A percentile compares a stretch with the other conserved stretches of the same genome.
Conservation (phyloP, 306 rosid species). For the Bauhinia variegata region DNA sequence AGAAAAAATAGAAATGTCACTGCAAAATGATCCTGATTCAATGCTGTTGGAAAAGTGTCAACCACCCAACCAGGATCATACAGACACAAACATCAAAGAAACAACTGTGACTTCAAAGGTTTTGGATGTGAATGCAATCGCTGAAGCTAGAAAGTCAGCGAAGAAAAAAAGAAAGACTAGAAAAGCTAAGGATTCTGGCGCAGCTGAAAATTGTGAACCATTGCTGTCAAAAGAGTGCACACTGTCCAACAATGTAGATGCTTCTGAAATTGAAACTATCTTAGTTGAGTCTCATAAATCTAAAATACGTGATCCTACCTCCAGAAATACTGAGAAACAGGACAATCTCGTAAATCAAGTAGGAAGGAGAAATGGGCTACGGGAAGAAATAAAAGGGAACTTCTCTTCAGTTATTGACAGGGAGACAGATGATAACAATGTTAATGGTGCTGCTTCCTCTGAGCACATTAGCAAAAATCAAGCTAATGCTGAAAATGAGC, state of each 20-base stretch:
- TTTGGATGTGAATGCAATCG: slow-evolving; percentile 33
- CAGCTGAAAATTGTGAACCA: background rate
- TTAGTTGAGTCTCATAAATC: slow-evolving; percentile 39
- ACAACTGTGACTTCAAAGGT: slow-evolving; percentile 40
- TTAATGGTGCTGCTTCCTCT: slow-evolving; percentile 36
- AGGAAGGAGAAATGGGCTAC: slow-evolving; percentile 36
- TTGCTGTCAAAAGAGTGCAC: too few relatives aligned
- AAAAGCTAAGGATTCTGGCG: slow-evolving; percentile 44
- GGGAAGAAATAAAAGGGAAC: slow-evolving; percentile 37
- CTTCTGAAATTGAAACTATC: slow-evolving; percentile 36
- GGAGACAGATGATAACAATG: slow-evolving; percentile 31
- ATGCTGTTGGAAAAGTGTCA: slow-evolving; percentile 37
- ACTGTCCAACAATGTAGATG: slow-evolving; percentile 19
- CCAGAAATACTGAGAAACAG: slow-evolving; percentile 38
- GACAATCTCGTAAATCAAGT: slow-evolving; percentile 45
- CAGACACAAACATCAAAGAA: slow-evolving; percentile 36
- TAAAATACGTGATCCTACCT: slow-evolving; percentile 34
- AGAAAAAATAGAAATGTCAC: slow-evolving; percentile 46
- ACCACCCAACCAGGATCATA: slow-evolving; percentile 34
- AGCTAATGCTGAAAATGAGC: slow-evolving; percentile 38
- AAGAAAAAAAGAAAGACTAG: slow-evolving; percentile 46
- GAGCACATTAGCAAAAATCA: slow-evolving; percentile 42
- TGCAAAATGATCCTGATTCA: slow-evolving; percentile 38
- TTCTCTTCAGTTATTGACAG: slow-evolving; percentile 11
- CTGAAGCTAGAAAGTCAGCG: slow-evolving; percentile 35